Base-by-base conservation (phyloP, 2,329 filamentous ascomycete genomes). In the Nigrospora oryzae region DNA sequence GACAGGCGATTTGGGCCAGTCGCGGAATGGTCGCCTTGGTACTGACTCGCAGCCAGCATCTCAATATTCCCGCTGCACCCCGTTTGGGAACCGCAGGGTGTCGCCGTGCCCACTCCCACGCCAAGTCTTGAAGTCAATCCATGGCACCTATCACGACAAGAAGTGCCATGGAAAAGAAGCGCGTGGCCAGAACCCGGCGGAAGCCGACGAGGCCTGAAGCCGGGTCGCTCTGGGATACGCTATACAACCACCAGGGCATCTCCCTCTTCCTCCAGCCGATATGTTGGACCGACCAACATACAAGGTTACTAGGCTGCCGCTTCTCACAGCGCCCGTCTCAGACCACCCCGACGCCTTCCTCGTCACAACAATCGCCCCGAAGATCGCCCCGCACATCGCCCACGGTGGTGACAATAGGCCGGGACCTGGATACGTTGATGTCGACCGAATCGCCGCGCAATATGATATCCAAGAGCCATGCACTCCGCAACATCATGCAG, bases 251-350 rank as follows among this genome's bases (percentile, higher is more conserved):
- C 53, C 57, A 66, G 32, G 69, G 73, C 37, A 59, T 56, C 0
- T 65, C 69, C 1, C 70, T 81, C 16, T 78, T 71, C 47, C 59
- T 74, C 40, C 65, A 69, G 23, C 77, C 77, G 2, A 70, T 78
- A 38, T 70, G 67, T 54, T 81, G 77, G 77, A 78, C 71, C 14
- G 75, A 79, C 44, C 46, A 64, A 1, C 77, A 81, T 47, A 53
- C 65, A 11, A 56, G 62, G 37, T 59, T 78, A 2, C 70, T 80
- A 6, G 68, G 66, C 19, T 70, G 65, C 14, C 58, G 58, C 37
- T 80, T 77, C 59, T 48, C 59, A 23, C 61, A 70, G 51, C 61
- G 66, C 13, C 64, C 69, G 14, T 55, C 65, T 5, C 67, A 69
- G 53, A 59, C 61, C 34, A 66, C 57, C 6, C 71, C 72, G 2